A percentile compares a stretch with the other conserved stretches of the same genome.
phyloP scores from a whole-genome alignment of 352 stramenopile genomes.

The Phytophthora lateralis region DNA sequence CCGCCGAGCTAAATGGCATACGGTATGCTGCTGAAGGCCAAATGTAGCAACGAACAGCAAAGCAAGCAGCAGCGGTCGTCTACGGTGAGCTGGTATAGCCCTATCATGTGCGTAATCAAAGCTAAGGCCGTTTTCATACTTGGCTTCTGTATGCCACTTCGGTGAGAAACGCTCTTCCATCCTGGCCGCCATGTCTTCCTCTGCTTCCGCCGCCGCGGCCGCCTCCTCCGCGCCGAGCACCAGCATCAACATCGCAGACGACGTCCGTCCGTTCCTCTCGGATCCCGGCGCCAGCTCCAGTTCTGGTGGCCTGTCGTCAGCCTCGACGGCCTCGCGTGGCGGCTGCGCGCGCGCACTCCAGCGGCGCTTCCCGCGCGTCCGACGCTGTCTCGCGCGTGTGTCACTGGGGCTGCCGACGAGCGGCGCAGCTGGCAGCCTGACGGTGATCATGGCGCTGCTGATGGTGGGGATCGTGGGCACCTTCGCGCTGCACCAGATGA shows the following conservation, averaged over 20 bases:
- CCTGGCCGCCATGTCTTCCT: conserved; percentile 11
- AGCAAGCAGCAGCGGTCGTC: neutral
- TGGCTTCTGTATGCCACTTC: conserved; percentile 10
- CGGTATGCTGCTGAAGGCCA: no score
- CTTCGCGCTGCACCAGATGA: conserved; percentile 76
- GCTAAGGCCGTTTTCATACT: conserved; percentile 7
- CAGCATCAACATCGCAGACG: conserved; percentile 34
- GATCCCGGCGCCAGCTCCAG: conserved; percentile 19
- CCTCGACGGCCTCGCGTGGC: conserved; percentile 8
- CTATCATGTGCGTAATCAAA: neutral
- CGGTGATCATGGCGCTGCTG: conserved; percentile 57
- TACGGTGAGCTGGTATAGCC: neutral
- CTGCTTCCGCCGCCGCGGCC: conserved; percentile 3
- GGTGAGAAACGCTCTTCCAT: neutral
- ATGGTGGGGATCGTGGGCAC: conserved; percentile 64
- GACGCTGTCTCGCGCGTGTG: conserved; percentile 32
- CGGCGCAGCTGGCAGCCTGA: conserved; percentile 43
- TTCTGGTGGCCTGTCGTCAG: conserved; percentile 5
- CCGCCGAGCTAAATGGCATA: no score
- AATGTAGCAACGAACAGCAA: conserved; percentile 8
- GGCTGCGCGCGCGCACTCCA: conserved; percentile 28
- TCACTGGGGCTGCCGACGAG: conserved; percentile 39
- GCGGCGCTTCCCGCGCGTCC: conserved; percentile 31
- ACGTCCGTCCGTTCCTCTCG: conserved; percentile 24
- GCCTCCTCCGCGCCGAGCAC: conserved; percentile 20